Base-by-base conservation (phyloP, 257 asterid species). In the Solanum tarijense region DNA sequence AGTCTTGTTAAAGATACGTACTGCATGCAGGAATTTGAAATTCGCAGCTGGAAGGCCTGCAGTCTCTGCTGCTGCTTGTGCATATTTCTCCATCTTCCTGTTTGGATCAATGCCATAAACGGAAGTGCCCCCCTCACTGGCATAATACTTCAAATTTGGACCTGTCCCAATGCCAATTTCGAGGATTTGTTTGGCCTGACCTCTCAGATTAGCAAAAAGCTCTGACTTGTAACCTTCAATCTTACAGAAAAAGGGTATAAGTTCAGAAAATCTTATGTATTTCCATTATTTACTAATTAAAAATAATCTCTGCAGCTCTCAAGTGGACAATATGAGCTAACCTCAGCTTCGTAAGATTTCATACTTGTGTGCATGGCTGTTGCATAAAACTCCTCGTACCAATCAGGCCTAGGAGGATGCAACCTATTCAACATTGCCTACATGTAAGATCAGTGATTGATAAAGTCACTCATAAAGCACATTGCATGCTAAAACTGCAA, bases 361-460 rank as follows among this genome's bases (percentile, higher is more conserved):
- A 79, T 95, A 72, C 89, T 7, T 83, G 89, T 94, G 91, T 94
- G 91, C 94, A 94, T 83, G 25, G 92, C 94, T 12, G 79, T 90
- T 29, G 98, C 98, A 87, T 92, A 95, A 3, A 95, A 86, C 94
- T 95, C 98, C 94, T 95, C 98, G n/a, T 95, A 95, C 98, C 99
- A 96, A 89, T 92, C 99, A 21, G 97, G 94, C 89, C 95, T 96
- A 11, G 94, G 93, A 89, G 98, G 99, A 87, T 91, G 99, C 89
- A 93, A 55, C 89, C 90, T 93, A 55, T 94, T 92, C 93, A 96
- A 87, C 91, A 89, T 87, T 86, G 89, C 91, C 99, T 96, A 90
- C 83, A 90, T 73, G 88, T 18, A 89, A 65, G 60, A 81, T 8
- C 86, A 69, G 38, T 73, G 34, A 23, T 36, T 48, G 41, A 25